phyloP scores from a whole-genome alignment of 2,329 filamentous ascomycete genomes.

The Sporothrix brunneoviolacea region DNA sequence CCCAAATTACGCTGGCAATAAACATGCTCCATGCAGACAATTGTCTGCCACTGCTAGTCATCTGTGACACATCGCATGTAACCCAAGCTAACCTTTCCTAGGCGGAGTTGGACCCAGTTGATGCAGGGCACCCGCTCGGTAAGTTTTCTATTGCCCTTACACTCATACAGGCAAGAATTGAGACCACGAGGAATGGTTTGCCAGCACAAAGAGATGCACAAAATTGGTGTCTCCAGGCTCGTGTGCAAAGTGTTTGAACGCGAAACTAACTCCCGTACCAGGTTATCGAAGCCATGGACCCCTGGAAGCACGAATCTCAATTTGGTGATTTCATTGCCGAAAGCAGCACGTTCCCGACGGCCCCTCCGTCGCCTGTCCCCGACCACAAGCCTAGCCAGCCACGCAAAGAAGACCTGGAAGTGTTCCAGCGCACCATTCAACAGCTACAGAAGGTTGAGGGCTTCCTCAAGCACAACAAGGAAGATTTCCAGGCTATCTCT shows the following conservation, averaged over 20 bases:
- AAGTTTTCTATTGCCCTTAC: constrained; percentile 32
- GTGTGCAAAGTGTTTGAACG: background rate
- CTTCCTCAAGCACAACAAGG: constrained; percentile 61
- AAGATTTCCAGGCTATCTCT: constrained; percentile 61
- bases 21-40: constrained; percentile 23
- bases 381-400: constrained; percentile 57
- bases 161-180: background rate
- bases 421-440: constrained; percentile 59
- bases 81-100: constrained; percentile 29
- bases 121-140: constrained; percentile 88
- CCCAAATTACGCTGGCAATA: background rate
- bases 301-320: constrained; percentile 83
- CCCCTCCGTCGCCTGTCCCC: constrained; percentile 55
- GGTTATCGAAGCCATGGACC: constrained; percentile 86
- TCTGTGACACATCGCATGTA: background rate
- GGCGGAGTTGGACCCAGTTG: constrained; percentile 86
- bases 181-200: too few relatives aligned
- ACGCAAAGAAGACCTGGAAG: constrained; percentile 62
- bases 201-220: background rate
- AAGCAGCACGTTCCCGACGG: constrained; percentile 65
- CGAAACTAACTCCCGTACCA: constrained; percentile 28
- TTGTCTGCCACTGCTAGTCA: constrained; percentile 23
- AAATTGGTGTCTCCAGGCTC: background rate
- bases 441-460: constrained; percentile 63
- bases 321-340: constrained; percentile 77